phyloP scores from a whole-genome alignment of 495 filamentous ascomycete species.

The Neurospora cerealis region DNA sequence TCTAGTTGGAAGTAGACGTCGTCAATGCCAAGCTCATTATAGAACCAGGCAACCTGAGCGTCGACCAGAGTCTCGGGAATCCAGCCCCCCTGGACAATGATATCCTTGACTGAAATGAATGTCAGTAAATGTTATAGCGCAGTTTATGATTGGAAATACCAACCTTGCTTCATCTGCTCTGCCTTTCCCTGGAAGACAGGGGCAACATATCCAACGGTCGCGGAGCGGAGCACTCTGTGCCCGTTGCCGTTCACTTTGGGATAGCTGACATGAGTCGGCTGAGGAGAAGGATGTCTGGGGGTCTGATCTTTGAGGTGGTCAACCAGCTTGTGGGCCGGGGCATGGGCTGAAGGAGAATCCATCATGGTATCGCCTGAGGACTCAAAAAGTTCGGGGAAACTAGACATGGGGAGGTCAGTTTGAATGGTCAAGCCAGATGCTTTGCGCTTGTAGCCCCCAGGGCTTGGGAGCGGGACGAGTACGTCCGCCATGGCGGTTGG shows the following conservation, averaged over 20 bases:
- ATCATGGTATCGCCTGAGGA: slow-evolving; percentile 26
- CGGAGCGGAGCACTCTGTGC: slow-evolving; percentile 65
- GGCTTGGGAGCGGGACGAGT: slow-evolving; percentile 4
- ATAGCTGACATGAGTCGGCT: slow-evolving; percentile 82
- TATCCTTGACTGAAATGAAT: slow-evolving; percentile 25
- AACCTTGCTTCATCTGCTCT: slow-evolving; percentile 85
- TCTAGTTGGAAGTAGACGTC: slow-evolving; percentile 98
- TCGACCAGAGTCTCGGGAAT: slow-evolving; percentile 77
- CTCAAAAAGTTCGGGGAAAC: slow-evolving; percentile 33
- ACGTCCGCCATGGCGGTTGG: slow-evolving; percentile 17
- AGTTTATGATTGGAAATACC: slow-evolving; percentile 15
- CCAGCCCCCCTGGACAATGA: slow-evolving; percentile 50
- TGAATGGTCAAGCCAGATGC: slow-evolving; percentile 29
- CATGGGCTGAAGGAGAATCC: slow-evolving; percentile 12
- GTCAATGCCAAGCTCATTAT: slow-evolving; percentile 92
- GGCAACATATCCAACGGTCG: slow-evolving; percentile 91
- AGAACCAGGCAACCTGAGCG: slow-evolving; percentile 89
- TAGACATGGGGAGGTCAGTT: slow-evolving; percentile 33
- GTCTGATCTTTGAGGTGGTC: slow-evolving; percentile 20
- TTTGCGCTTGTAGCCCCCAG: slow-evolving; percentile 14
- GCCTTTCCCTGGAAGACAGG: slow-evolving; percentile 91
- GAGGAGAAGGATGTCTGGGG: slow-evolving; percentile 64
- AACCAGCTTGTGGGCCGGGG: slow-evolving; percentile 25
- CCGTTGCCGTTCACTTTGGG: slow-evolving; percentile 49
- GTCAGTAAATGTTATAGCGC: slow-evolving; percentile 11